phyloP scores from a whole-genome alignment of 495 filamentous ascomycete species.

The Trichoderma parareesei region DNA sequence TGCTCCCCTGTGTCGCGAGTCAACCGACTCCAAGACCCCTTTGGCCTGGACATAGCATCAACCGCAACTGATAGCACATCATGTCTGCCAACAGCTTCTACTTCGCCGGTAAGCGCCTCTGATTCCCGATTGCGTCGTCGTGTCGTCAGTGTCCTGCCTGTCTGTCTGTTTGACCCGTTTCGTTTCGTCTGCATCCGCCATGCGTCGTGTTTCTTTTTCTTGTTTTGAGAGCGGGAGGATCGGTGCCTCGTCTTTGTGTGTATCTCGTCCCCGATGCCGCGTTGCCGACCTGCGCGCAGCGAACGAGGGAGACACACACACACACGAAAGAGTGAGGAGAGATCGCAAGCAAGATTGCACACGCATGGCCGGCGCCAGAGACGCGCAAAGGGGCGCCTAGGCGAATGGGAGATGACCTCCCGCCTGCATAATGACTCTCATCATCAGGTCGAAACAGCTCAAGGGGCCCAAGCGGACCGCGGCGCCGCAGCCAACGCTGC shows the following conservation, averaged over 20 bases:
- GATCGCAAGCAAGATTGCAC: no score
- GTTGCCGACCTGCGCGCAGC: neutral
- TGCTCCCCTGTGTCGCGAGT: slow-evolving; percentile 5
- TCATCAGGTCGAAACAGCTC: neutral
- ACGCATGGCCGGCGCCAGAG: no score
- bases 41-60: neutral
- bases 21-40: neutral
- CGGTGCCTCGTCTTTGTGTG: neutral
- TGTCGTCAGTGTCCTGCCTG: neutral
- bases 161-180: no score
- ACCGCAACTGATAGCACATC: neutral
- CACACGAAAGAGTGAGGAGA: no score
- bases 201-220: no score
- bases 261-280: neutral
- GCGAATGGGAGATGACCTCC: neutral
- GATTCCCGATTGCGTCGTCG: neutral
- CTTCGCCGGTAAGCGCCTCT: slow-evolving; percentile 3
- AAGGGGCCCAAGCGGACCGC: slow-evolving; percentile 2
- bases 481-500: neutral
- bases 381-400: neutral
- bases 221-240: no score
- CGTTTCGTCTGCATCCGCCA: no score
- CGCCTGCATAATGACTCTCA: neutral
- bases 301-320: no score
- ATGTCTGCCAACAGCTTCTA: slow-evolving; percentile 7